These are phyloP conservation scores for Boletellus dicymbophilus DNA, from an alignment of 1,284 basidiomycete species.

Conservation along the genomic window DNA sequence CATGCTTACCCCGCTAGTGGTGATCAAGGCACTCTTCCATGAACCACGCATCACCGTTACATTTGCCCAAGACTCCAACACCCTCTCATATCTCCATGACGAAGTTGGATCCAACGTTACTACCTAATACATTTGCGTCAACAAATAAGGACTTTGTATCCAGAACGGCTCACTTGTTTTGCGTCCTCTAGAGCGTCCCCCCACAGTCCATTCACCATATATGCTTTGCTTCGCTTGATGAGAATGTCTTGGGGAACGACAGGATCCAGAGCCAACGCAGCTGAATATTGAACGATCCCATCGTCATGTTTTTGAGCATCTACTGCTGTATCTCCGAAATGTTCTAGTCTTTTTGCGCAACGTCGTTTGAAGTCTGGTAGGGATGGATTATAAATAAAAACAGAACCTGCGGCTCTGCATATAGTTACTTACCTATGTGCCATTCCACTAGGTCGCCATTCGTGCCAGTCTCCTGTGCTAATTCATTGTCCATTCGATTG, in stretches of 20 bases:
- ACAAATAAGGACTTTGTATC: too few species aligned
- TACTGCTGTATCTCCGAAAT: slow-evolving; percentile 1
- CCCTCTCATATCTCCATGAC: too few species aligned
- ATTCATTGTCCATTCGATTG: neutral
- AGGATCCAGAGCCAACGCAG: neutral
- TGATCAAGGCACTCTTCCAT: neutral
- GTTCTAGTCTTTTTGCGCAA: too few species aligned
- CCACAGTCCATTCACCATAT: neutral
- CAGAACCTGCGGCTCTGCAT: too few species aligned
- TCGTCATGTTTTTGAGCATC: slow-evolving; percentile 1
- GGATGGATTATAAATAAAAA: too few species aligned
- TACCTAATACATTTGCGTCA: too few species aligned
- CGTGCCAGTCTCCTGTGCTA: neutral
- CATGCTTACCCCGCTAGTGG: neutral
- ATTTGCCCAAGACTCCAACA: neutral
- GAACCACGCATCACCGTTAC: neutral
- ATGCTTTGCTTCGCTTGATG: slow-evolving; percentile 7
- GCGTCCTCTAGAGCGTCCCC: slow-evolving; percentile 4
- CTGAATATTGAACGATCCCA: slow-evolving; percentile 4
- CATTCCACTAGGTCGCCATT: too few species aligned
- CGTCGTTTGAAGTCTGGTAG: too few species aligned
- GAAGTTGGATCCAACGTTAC: too few species aligned
- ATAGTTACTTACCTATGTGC: too few species aligned
- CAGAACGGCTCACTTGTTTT: slow-evolving; percentile 12
- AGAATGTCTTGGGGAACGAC: neutral